These are phyloP conservation scores for Huntiella abstrusa DNA, from an alignment of 2,329 filamentous ascomycete species.

Conservation along the genomic window DNA sequence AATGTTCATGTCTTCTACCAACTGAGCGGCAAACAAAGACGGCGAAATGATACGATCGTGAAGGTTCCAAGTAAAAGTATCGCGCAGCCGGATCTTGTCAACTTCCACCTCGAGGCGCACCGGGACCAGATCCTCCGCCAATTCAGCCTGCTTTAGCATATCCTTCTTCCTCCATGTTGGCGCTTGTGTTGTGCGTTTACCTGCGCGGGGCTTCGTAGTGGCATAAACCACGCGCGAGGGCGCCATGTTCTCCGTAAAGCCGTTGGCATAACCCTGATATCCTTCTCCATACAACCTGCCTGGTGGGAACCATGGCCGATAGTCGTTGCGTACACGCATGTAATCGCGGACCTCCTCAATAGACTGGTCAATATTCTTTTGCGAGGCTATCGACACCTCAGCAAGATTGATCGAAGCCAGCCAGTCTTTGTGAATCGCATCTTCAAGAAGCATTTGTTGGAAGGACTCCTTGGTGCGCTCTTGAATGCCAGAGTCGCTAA, in stretches of 20 bases:
- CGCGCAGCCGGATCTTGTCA: constrained; percentile 86
- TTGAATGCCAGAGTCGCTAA: constrained; percentile 17
- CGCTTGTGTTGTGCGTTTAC: constrained; percentile 53
- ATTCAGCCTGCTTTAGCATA: constrained; percentile 68
- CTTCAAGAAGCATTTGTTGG: constrained; percentile 33
- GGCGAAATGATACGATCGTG: constrained; percentile 69
- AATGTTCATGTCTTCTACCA: constrained; percentile 78
- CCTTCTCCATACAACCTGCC: constrained; percentile 49
- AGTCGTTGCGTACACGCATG: constrained; percentile 36
- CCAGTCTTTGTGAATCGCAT: constrained; percentile 34
- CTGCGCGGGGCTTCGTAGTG: constrained; percentile 52
- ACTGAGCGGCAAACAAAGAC: constrained; percentile 69
- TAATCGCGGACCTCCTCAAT: constrained; percentile 54
- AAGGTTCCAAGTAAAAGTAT: constrained; percentile 97
- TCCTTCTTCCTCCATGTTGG: constrained; percentile 64
- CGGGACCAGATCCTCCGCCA: constrained; percentile 79
- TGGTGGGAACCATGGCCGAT: constrained; percentile 35
- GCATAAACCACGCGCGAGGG: constrained; percentile 65
- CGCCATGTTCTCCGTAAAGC: constrained; percentile 52
- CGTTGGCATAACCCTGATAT: constrained; percentile 80
- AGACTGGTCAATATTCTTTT: constrained; percentile 41
- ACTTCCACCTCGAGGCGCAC: constrained; percentile 84
- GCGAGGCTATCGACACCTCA: constrained; percentile 32
- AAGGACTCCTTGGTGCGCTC: constrained; percentile 38
- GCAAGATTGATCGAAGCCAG: constrained; percentile 33